Base-by-base conservation (phyloP, 1,284 basidiomycete species). In the Leccinum subrobustum region DNA sequence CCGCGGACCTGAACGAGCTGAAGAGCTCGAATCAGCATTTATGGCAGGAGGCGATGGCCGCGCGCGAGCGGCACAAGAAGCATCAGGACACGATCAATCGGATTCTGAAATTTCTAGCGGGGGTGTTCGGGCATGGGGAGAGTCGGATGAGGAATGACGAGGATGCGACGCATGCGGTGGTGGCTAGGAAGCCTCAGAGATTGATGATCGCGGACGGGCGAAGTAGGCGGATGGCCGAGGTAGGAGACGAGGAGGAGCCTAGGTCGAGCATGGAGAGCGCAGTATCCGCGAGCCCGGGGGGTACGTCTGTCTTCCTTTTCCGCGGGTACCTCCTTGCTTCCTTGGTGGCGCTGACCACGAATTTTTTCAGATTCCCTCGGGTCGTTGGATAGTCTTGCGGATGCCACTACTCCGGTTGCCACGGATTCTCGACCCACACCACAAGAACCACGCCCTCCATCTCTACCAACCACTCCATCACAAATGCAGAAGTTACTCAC, bases 51-150 rank as follows among this genome's bases (percentile, higher is more conserved):
- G 90, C 94, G 0, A 78, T 95, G 65, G 82, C 88, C 42, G 87
- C 92, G 3, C 79, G 92, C 8, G 86, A 91, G 66, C 84, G 89
- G 60, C 89, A 95, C 70, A 88, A 93, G 70, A 93, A 93, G 69
- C 95, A 97, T 67, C 92, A 97, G 70, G 96, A 98, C 74, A 98
- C 95, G n/a, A 95, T 98, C 71, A 95, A 97, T 72, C 83, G 93
- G 60, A 98, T 99, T 64, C 82, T 99, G 64, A 91, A 94, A 62
- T 98, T 99, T 77, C 78, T 99, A 55, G 95, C 95, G 18, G 89
- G 94, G 29, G 90, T 98, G 2, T 98, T 98, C 77, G 95, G 95
- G 51, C 80, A 81, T 55, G 75, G 79, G 0, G 77, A 77, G 18
- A 77, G 65, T 39, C 71, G 73, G 51, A 75, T 75, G 53, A 76